Conservation (phyloP, 208 protist genomes). For the Crithidia fasciculata region DNA sequence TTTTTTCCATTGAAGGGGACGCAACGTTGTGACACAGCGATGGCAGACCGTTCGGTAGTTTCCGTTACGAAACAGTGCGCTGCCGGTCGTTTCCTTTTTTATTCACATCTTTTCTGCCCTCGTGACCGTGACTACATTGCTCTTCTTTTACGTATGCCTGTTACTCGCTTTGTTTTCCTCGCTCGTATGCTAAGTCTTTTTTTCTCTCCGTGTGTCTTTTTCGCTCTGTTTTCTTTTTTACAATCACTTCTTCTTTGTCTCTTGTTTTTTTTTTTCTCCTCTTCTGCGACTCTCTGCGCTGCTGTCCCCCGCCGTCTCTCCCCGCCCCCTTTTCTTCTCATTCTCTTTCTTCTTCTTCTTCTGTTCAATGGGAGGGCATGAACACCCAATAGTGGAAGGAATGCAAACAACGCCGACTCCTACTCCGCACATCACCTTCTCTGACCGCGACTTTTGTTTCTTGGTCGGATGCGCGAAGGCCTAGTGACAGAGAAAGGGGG, state of each 20-base stretch:
- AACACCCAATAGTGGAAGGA: too few species aligned
- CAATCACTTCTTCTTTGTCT: background rate
- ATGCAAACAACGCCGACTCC: background rate
- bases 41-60: too few species aligned
- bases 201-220: background rate
- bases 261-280: too few species aligned
- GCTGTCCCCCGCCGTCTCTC: too few species aligned
- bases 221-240: slow-evolving; percentile 6
- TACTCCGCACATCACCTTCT: background rate
- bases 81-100: too few species aligned
- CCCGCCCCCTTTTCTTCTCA: background rate
- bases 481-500: too few species aligned
- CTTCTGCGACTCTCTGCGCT: too few species aligned
- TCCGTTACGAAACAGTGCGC: too few species aligned
- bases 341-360: slow-evolving; percentile 1
- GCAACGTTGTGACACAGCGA: too few species aligned
- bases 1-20: too few species aligned
- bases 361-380: background rate
- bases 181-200: background rate
- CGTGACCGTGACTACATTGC: background rate
- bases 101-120: background rate
- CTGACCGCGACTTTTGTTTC: too few species aligned
- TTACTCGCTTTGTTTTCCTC: background rate
- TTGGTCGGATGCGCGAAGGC: too few species aligned
- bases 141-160: slow-evolving; percentile 2